These are phyloP conservation scores for Boechera stricta DNA, from an alignment of 345 rosid species.

Conservation along the genomic window DNA sequence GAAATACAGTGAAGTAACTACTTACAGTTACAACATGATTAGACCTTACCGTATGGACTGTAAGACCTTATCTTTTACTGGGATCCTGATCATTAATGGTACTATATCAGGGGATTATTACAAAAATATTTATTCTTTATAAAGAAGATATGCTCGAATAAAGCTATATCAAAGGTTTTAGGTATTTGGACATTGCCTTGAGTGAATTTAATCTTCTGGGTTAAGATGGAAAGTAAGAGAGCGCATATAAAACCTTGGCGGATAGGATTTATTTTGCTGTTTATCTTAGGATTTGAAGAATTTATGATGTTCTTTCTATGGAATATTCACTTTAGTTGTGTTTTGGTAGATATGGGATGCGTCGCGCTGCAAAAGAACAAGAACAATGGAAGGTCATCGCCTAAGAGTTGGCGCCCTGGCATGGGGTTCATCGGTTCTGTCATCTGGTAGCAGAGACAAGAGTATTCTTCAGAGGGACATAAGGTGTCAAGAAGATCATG, in stretches of 20 bases:
- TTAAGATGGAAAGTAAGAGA: constrained; percentile 17
- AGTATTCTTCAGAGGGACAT: constrained; percentile 90
- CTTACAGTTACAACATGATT: not conserved
- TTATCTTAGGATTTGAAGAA: not conserved
- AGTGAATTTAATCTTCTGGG: constrained; percentile 13
- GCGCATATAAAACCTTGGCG: not conserved
- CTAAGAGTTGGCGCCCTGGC: constrained; percentile 93
- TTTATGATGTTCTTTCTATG: not conserved
- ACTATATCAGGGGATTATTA: constrained; percentile 7
- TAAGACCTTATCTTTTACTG: not conserved
- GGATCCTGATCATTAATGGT: constrained; percentile 17
- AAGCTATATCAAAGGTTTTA: not conserved
- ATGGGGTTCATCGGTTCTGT: constrained; percentile 84
- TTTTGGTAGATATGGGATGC: constrained; percentile 89
- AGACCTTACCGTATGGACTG: not conserved
- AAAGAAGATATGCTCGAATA: constrained; percentile 20
- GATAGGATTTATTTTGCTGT: not conserved
- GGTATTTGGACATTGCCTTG: not conserved
- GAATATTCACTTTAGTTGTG: constrained; percentile 6
- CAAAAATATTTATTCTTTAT: not conserved
- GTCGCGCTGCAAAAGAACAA: constrained; percentile 74
- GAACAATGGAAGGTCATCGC: constrained; percentile 98
- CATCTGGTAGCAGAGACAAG: constrained; percentile 99
- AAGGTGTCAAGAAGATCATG: constrained; percentile 79
- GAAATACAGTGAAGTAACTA: not conserved